Conservation (phyloP, 176 grass and related monocot species). For the Hordeum marinum region DNA sequence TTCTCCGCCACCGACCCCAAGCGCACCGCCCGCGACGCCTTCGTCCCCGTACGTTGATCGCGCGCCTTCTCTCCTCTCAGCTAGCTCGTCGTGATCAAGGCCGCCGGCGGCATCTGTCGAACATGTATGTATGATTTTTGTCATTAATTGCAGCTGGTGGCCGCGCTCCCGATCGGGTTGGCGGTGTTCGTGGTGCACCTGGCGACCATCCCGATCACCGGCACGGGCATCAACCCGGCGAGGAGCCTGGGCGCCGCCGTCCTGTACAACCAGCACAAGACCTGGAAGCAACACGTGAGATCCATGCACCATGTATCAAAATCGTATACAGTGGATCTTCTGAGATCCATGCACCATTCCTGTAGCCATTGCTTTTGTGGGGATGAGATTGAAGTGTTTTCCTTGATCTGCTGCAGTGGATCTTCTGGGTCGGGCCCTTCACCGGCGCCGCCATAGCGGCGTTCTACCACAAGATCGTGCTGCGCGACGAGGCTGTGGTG, state of each 20-base stretch:
- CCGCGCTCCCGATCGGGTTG: slow-evolving; percentile 20
- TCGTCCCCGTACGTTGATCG: slow-evolving; percentile 39
- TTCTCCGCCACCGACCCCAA: slow-evolving; percentile 99
- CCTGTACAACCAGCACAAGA: slow-evolving; percentile 18
- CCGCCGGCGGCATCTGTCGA: neutral
- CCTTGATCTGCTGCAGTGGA: neutral
- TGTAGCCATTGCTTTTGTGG: neutral
- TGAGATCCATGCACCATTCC: no score
- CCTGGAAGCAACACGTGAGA: slow-evolving; percentile 20
- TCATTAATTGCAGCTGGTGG: neutral
- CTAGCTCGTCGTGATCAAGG: neutral
- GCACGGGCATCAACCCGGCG: slow-evolving; percentile 35
- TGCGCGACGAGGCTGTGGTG: neutral
- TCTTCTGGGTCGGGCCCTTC: slow-evolving; percentile 37
- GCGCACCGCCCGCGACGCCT: slow-evolving; percentile 86
- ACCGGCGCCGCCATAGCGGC: slow-evolving; percentile 8
- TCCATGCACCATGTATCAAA: neutral
- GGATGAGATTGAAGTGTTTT: no score
- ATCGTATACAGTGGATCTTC: no score
- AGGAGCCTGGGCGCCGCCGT: slow-evolving; percentile 39
- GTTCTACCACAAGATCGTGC: slow-evolving; percentile 27
- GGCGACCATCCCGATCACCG: slow-evolving; percentile 31
- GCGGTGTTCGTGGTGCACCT: slow-evolving; percentile 30
- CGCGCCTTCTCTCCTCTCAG: neutral
- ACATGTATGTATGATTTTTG: neutral